A percentile compares a stretch with the other conserved stretches of the same genome.
These are phyloP conservation scores for Gossypium armourianum DNA, from an alignment of 441 rosid genomes.

Conservation along the genomic window DNA sequence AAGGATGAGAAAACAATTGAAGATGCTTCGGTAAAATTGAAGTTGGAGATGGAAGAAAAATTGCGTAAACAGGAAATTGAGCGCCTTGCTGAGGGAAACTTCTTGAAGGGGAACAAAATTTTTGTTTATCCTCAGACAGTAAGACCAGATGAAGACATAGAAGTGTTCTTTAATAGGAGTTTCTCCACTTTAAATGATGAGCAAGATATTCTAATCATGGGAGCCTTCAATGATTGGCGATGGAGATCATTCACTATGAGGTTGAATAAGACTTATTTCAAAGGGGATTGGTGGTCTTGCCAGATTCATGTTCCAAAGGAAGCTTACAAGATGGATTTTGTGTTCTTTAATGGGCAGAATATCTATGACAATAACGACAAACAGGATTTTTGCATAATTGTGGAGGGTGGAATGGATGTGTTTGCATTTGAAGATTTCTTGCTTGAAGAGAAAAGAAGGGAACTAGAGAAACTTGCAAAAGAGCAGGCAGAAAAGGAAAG, in stretches of 20 bases:
- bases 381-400: constrained; percentile 54
- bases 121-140: constrained; percentile 57
- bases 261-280: constrained; percentile 49
- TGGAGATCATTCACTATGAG: constrained; percentile 69
- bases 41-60: constrained; percentile 37
- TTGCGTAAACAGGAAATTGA: constrained; percentile 43
- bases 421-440: constrained; percentile 73
- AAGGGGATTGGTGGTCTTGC: constrained; percentile 85
- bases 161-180: constrained; percentile 61
- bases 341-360: constrained; percentile 69
- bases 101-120: constrained; percentile 38
- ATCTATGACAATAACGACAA: constrained; percentile 66
- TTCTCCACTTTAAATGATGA: constrained; percentile 51
- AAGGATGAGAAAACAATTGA: constrained; percentile 18
- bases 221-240: constrained; percentile 89
- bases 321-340: constrained; percentile 83
- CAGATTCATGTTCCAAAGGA: constrained; percentile 70
- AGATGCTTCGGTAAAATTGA: constrained; percentile 26
- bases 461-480: constrained; percentile 62
- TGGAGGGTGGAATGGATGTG: constrained; percentile 67
- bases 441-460: constrained; percentile 70
- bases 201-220: constrained; percentile 66
- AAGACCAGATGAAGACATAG: constrained; percentile 59
- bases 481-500: constrained; percentile 75
- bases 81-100: constrained; percentile 41